Percentiles rank a stretch among this genome's conserved stretches.
These are phyloP conservation scores for Backusella tarrabulga DNA, from an alignment of 192 early-diverging fungal genomes.

Conservation along the genomic window DNA sequence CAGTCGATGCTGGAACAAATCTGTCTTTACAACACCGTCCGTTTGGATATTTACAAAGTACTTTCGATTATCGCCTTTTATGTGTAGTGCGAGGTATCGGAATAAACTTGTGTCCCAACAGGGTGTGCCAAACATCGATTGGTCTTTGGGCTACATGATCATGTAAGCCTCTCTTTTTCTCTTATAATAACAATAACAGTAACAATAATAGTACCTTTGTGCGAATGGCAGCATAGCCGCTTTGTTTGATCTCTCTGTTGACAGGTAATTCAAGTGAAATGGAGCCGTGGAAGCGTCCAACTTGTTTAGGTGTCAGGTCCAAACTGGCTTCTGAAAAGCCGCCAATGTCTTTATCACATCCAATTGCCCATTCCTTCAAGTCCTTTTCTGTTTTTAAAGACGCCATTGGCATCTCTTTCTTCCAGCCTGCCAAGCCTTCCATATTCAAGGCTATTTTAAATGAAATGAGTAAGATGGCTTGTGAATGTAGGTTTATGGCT, in stretches of 20 bases:
- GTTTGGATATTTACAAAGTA: constrained; percentile 96
- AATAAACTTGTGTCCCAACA: constrained; percentile 84
- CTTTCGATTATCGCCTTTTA: constrained; percentile 78
- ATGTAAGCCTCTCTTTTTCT: neutral
- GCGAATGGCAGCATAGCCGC: constrained; percentile 91
- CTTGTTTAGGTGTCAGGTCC: constrained; percentile 62
- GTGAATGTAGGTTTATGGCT: neutral
- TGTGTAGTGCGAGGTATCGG: constrained; percentile 80
- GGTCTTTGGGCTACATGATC: constrained; percentile 41
- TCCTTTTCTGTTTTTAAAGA: constrained; percentile 59
- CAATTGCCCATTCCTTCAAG: constrained; percentile 75
- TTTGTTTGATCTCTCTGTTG: constrained; percentile 66
- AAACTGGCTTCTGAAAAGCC: constrained; percentile 74
- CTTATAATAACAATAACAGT: neutral
- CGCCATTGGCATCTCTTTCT: constrained; percentile 71
- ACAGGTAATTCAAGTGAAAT: constrained; percentile 78
- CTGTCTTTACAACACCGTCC: constrained; percentile 75
- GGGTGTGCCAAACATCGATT: constrained; percentile 73
- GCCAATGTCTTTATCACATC: constrained; percentile 92
- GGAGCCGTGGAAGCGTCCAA: constrained; percentile 76
- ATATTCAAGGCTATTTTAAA: constrained; percentile 24
- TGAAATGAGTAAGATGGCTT: neutral
- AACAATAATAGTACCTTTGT: constrained; percentile 52
- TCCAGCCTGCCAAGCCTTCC: constrained; percentile 57
- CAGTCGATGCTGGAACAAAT: constrained; percentile 92